A percentile compares a stretch with the other conserved stretches of the same genome.
Conservation (phyloP, 805 yeast species). For the Sungouiozyma intestinalis region DNA sequence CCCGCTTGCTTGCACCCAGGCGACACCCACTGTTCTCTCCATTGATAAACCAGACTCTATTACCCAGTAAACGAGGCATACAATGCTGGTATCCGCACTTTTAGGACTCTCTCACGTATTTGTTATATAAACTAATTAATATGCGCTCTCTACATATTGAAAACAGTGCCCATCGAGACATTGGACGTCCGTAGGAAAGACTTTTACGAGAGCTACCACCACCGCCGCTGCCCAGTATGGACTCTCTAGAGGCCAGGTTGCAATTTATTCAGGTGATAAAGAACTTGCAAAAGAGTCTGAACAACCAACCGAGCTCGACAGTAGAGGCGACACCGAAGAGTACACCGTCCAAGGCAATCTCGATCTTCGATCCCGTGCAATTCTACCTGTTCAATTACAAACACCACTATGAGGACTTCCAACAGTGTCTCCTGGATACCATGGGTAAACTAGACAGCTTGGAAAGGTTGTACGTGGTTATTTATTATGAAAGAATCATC, state of each 20-base stretch:
- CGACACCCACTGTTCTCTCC: too few species aligned
- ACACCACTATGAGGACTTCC: conserved; percentile 27
- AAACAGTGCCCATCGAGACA: not conserved
- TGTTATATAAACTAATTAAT: too few species aligned
- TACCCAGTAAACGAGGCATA: too few species aligned
- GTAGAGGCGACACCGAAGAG: conserved; percentile 31
- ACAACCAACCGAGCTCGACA: conserved; percentile 40
- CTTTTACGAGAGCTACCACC: too few species aligned
- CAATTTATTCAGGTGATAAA: conserved; percentile 61
- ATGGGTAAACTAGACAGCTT: conserved; percentile 22
- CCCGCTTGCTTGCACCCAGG: too few species aligned
- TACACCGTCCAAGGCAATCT: conserved; percentile 52
- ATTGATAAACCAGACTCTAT: too few species aligned
- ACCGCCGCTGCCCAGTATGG: conserved; percentile 60
- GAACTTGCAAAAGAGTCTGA: conserved; percentile 44
- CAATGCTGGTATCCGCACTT: too few species aligned
- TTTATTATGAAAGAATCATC: conserved; percentile 10
- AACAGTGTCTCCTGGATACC: conserved; percentile 25
- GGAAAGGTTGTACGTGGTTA: conserved; percentile 22
- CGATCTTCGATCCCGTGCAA: conserved; percentile 21
- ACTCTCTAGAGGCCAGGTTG: conserved; percentile 77
- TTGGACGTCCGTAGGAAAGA: too few species aligned
- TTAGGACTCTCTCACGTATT: too few species aligned
- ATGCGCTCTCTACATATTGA: not conserved
- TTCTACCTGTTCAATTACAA: conserved; percentile 21